Evolutionary conservation across 83 land plant genomes (phyloP).

Genomic region (Picea engelmannii): DNA sequence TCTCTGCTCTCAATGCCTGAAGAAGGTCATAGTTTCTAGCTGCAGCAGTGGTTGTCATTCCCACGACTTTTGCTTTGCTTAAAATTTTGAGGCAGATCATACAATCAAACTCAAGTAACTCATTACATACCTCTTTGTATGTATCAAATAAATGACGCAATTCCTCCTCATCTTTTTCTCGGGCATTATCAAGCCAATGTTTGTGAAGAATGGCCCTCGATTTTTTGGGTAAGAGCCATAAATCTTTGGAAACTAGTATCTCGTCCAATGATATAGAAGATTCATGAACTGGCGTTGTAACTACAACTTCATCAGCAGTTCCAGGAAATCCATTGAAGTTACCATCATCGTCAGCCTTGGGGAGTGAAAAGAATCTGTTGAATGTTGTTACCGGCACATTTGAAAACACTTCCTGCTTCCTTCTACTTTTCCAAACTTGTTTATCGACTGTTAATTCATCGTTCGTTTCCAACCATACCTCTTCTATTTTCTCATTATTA

Average conservation of each 20-base stretch:
- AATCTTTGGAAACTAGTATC: not conserved
- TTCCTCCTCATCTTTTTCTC: not conserved
- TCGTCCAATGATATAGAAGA: not conserved
- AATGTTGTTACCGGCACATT: not conserved
- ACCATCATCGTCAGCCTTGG: not conserved
- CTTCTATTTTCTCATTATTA: not conserved
- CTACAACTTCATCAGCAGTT: not conserved
- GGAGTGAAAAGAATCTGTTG: not conserved
- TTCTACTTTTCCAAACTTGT: not conserved
- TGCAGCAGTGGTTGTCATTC: constrained; percentile 20
- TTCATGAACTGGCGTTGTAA: not conserved
- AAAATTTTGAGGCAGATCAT: not conserved
- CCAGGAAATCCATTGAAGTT: not conserved
- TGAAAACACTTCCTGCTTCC: not conserved
- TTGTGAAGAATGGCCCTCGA: not conserved
- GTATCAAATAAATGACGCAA: not conserved
- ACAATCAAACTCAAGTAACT: not conserved
- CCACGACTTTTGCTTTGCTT: constrained; percentile 6
- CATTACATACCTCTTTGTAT: not conserved
- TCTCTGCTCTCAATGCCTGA: constrained; percentile 4
- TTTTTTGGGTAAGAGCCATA: not conserved
- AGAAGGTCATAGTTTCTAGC: constrained; percentile 7
- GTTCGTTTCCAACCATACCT: not conserved
- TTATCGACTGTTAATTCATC: not conserved
- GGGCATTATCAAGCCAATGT: not conserved